Conservation (phyloP, 164 flowering plant genomes). For the Liquidambar formosana region DNA sequence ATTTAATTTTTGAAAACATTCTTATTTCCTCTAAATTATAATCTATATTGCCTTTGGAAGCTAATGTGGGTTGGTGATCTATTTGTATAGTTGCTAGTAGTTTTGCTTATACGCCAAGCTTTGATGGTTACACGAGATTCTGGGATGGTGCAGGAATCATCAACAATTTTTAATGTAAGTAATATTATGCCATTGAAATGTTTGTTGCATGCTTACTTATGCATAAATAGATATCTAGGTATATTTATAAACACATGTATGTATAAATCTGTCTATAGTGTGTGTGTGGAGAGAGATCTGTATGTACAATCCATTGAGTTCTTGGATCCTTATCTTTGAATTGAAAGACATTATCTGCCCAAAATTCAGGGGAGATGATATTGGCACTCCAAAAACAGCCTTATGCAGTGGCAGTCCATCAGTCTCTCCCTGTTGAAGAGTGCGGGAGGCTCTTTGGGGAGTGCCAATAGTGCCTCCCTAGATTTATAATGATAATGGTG, state of each 20-base stretch:
- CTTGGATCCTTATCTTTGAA: background rate
- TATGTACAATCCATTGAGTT: background rate
- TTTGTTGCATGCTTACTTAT: background rate
- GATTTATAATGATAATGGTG: too few relatives aligned
- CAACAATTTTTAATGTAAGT: conserved; percentile 51
- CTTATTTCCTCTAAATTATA: background rate
- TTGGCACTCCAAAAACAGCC: too few relatives aligned
- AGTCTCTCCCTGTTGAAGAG: too few relatives aligned
- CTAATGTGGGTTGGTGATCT: conserved; percentile 10
- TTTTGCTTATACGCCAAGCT: conserved; percentile 60
- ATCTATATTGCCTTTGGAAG: background rate
- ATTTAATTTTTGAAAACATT: background rate
- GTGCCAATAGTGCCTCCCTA: too few relatives aligned
- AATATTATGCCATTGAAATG: background rate
- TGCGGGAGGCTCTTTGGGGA: too few relatives aligned
- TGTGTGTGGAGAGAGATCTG: background rate
- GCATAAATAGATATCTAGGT: background rate
- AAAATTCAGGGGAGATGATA: too few relatives aligned
- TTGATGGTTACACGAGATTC: conserved; percentile 47
- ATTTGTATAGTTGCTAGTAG: conserved; percentile 51
- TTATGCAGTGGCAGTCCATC: too few relatives aligned
- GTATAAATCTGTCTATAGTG: background rate
- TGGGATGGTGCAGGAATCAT: conserved; percentile 45
- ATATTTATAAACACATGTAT: background rate
- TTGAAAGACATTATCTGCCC: too few relatives aligned